Conservation (phyloP, 2,329 filamentous ascomycete species). For the Fusarium udum region DNA sequence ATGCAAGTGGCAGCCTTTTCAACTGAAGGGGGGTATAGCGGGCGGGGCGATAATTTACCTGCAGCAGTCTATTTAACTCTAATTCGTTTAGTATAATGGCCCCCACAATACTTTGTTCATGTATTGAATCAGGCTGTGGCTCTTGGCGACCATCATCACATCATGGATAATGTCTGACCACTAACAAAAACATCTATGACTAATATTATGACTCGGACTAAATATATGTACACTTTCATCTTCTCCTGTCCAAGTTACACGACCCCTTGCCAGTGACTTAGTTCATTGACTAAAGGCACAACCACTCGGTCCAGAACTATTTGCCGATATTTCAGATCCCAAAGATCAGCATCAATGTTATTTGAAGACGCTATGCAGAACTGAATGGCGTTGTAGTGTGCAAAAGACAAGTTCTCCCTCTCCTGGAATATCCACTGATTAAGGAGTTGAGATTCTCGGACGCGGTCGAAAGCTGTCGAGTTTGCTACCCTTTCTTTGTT, state of each 20-base stretch:
- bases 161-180: neutral
- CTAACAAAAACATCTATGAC: fast-evolving
- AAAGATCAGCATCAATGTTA: neutral
- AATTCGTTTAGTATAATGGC: neutral
- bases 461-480: neutral
- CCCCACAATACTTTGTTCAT: neutral
- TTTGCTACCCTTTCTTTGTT: fast-evolving
- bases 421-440: neutral
- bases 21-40: neutral
- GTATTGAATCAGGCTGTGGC: neutral
- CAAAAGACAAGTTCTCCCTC: neutral
- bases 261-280: neutral
- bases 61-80: neutral
- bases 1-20: neutral
- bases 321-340: neutral
- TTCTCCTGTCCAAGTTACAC: fast-evolving
- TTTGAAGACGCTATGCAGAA: neutral
- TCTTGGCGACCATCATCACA: neutral
- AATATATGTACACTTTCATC: fast-evolving
- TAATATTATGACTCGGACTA: neutral
- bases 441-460: neutral
- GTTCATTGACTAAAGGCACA: neutral
- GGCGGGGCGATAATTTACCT: neutral
- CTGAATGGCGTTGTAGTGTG: neutral
- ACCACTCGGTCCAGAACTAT: neutral